Percentiles rank a stretch among this genome's conserved stretches.
phyloP scores from a whole-genome alignment of 148 eudicot genomes.

The Cornus controversa region DNA sequence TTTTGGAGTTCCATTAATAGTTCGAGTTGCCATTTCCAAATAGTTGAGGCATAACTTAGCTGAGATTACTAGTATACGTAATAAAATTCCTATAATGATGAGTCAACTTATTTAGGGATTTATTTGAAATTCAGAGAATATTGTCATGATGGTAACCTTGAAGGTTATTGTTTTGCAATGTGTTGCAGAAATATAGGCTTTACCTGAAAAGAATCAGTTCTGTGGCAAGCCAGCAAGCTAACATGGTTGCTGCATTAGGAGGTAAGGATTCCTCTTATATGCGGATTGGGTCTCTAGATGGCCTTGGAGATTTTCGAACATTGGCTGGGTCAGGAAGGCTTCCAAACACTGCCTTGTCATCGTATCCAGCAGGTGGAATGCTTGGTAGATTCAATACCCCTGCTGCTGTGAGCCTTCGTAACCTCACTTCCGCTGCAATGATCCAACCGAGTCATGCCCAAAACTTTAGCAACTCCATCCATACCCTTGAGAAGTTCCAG shows the following conservation, averaged over 20 bases:
- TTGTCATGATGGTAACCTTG: not conserved
- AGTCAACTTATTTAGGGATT: too few species aligned
- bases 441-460: constrained; percentile 42
- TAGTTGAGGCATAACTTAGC: too few species aligned
- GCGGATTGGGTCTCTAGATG: constrained; percentile 48
- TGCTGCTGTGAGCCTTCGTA: constrained; percentile 43
- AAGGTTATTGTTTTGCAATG: not conserved
- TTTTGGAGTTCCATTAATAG: too few species aligned
- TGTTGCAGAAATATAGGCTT: constrained; percentile 82
- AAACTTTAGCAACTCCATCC: constrained; percentile 28
- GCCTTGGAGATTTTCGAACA: constrained; percentile 52
- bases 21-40: too few species aligned
- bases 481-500: constrained; percentile 31
- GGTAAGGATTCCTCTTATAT: constrained; percentile 41
- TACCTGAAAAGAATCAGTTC: constrained; percentile 60
- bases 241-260: constrained; percentile 37
- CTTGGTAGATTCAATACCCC: constrained; percentile 50
- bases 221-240: constrained; percentile 37
- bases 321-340: constrained; percentile 41
- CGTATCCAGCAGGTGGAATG: constrained; percentile 37
- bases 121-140: not conserved
- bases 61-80: too few species aligned
- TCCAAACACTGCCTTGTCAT: constrained; percentile 24
- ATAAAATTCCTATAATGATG: too few species aligned
- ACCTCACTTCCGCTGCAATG: constrained; percentile 51